Evolutionary conservation across 257 asterid species (phyloP), one percentile per base, ranked within the genome.

Genomic region (Orobanche coerulescens): DNA sequence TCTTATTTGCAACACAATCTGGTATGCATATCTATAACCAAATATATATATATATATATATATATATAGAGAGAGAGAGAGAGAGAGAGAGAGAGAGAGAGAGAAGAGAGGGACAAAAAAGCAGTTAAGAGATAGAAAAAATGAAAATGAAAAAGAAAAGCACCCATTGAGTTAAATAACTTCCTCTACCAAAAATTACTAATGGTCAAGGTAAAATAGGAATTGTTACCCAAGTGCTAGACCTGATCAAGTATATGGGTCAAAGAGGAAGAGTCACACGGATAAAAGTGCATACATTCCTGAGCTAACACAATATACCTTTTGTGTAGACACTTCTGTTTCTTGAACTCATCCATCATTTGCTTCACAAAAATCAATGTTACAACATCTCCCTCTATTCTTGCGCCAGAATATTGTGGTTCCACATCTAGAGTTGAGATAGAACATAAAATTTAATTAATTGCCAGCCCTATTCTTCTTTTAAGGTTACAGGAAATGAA

Each of bases 341-440:
- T 89, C 83, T 81, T 93, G 88, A 93, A 93, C 68, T 89, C 96
- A 25, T 93, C 88, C 90, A 93, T 78, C 97, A 93, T 89, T 71
- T 80, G 76, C 82, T 84, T 84, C 72, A 93, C 94, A 75, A 93
- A 93, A 66, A 89, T 97, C 77, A 89, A 76, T 50, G 97, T 84
- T 47, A 93, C 85, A 66, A 77, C 80, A 61, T 93, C 96, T 5
- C 96, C 99, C 65, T 89, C 95, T 48, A 87, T 89, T 78, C 87
- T 86, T 64, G 97, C 95, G 49, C 99, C 99, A 70, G 79, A 25
- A 82, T 93, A 93, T 53, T 90, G 85, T 50, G 99, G 80, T 73
- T 89, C 99, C 49, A 93, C 99, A 33, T 83, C 99, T 93, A 76
- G 64, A 66, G 44, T 70, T 76, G 59, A 67, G 76, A 79, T 68